A percentile compares a stretch with the other conserved stretches of the same genome.
These are phyloP conservation scores for Rhododendron kiyosumense DNA, from an alignment of 148 eudicot species.

Conservation along the genomic window DNA sequence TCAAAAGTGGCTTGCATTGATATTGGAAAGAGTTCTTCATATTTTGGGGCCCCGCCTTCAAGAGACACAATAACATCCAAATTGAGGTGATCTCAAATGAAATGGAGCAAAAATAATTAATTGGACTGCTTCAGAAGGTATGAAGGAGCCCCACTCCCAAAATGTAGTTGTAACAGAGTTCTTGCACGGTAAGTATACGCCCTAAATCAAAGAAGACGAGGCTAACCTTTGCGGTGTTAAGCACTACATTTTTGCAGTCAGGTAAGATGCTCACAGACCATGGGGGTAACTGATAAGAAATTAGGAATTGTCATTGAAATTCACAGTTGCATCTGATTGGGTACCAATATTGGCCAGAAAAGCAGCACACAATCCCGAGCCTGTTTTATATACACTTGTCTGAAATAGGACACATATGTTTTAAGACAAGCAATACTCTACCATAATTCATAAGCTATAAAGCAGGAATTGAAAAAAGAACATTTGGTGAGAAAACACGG, in stretches of 20 bases:
- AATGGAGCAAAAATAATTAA: background rate
- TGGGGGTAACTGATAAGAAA: slow-evolving; percentile 71
- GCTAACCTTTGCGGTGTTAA: slow-evolving; percentile 88
- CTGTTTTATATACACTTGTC: slow-evolving; percentile 76
- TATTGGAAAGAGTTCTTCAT: background rate
- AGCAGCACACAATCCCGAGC: slow-evolving; percentile 72
- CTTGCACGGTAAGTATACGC: background rate
- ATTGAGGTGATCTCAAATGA: background rate
- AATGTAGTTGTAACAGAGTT: background rate
- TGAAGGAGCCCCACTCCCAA: background rate
- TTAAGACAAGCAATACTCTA: background rate
- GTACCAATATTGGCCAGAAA: slow-evolving; percentile 73
- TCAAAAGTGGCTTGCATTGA: background rate
- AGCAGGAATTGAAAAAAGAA: background rate
- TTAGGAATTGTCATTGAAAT: slow-evolving; percentile 71
- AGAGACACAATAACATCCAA: background rate
- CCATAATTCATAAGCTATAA: background rate
- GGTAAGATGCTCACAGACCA: slow-evolving; percentile 99
- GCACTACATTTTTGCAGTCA: slow-evolving; percentile 89
- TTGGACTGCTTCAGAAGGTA: background rate
- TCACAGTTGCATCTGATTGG: slow-evolving; percentile 65
- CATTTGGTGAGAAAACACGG: too few relatives aligned
- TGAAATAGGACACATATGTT: slow-evolving; percentile 24
- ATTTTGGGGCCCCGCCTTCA: background rate
- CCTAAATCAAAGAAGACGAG: slow-evolving; percentile 1